These are phyloP conservation scores for Thermothielavioides terrestris DNA, from an alignment of 495 filamentous ascomycete species.

Conservation along the genomic window DNA sequence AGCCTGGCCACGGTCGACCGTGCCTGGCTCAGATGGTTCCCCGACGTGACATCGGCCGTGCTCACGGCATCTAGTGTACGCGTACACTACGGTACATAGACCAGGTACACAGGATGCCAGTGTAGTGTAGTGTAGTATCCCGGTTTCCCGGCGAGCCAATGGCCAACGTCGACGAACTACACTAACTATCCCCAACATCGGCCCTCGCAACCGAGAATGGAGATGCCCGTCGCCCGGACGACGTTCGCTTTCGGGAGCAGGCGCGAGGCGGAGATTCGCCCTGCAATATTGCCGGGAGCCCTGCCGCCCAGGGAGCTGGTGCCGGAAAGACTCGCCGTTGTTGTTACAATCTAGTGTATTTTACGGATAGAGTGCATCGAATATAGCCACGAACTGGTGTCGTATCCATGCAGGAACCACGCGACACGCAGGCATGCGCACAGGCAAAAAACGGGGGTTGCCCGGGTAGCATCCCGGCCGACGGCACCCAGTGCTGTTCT, in stretches of 20 bases:
- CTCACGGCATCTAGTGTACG: too few species aligned
- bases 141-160: neutral
- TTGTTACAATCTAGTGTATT: too few species aligned
- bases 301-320: neutral
- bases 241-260: too few species aligned
- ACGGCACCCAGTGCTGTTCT: too few species aligned
- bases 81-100: too few species aligned
- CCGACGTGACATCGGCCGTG: too few species aligned
- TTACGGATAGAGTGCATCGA: neutral
- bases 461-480: neutral
- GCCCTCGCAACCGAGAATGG: neutral
- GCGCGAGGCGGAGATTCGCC: neutral
- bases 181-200: too few species aligned
- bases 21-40: too few species aligned
- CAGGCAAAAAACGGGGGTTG: neutral
- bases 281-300: neutral
- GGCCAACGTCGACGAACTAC: neutral
- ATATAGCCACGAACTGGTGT: slow-evolving; percentile 7
- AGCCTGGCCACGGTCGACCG: too few species aligned
- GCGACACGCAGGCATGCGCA: neutral
- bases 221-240: neutral
- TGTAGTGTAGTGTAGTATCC: neutral
- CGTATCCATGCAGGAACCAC: slow-evolving; percentile 1
- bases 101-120: neutral
- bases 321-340: neutral